Conservation (phyloP, 352 stramenopile species). For the Aphanomyces cochlioides region DNA sequence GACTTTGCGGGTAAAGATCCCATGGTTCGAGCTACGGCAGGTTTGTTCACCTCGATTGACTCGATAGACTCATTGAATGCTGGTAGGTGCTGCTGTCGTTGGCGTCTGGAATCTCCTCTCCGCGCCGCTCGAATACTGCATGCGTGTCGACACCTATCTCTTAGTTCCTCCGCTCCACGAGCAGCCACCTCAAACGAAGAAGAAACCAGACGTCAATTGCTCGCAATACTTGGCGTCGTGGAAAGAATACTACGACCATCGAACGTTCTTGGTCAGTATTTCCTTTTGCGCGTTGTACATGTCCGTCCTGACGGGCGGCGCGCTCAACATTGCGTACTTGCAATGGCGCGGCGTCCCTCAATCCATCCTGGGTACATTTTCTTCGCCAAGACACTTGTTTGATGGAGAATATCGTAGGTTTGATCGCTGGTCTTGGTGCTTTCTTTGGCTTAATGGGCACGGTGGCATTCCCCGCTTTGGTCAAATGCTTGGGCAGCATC, state of each 20-base stretch:
- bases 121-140: conserved; percentile 67
- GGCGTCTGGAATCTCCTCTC: conserved; percentile 79
- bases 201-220: conserved; percentile 31
- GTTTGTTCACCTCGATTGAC: neutral
- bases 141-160: conserved; percentile 66
- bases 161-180: conserved; percentile 44
- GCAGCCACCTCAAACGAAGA: conserved; percentile 35
- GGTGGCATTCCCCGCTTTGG: conserved; percentile 43
- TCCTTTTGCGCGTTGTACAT: conserved; percentile 59
- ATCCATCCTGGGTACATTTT: conserved; percentile 40
- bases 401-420: neutral
- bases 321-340: conserved; percentile 55
- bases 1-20: conserved; percentile 62
- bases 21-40: conserved; percentile 56
- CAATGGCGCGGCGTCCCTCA: conserved; percentile 59
- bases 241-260: conserved; percentile 46
- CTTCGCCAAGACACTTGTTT: neutral
- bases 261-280: conserved; percentile 55
- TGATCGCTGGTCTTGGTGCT: conserved; percentile 41
- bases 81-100: conserved; percentile 49
- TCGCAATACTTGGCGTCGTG: conserved; percentile 44
- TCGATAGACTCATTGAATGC: neutral
- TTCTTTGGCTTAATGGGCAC: conserved; percentile 50
- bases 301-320: conserved; percentile 48
- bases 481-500: conserved; percentile 36